Evolutionary conservation across 116 monocot species (phyloP), one percentile per base, ranked within the genome.

Genomic region (Posidonia oceanica): DNA sequence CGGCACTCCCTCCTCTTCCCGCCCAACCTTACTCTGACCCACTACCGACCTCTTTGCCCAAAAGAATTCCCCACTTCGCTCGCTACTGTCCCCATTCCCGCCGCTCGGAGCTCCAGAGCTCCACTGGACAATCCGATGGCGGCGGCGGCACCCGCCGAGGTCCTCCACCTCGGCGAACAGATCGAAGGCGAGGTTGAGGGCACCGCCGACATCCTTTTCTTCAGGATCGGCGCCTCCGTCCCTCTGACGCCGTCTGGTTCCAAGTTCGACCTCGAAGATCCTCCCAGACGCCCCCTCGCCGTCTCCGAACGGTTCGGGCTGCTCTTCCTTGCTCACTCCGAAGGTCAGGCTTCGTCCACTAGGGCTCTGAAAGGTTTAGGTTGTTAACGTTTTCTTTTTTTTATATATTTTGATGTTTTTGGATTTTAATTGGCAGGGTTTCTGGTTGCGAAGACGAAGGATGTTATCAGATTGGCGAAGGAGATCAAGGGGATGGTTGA

Each of bases 201-300:
- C 64, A 81, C 84, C 65, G 39, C 53, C 14, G 96, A 96, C 74
- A 80, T 83, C 74, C 79, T 85, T 57, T 96, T 96, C 78, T 71
- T 63, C 67, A 82, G 81, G 54, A 76, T 91, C 70, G 96, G 96
- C 39, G 83, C 86, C 5, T 65, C 96, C 54, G 78, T 91, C 58
- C 88, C 84, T 36, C 71, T 95, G 36, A 81, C 60, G 39, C 75
- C 84, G 36, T 20, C 73, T 16, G 68, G 66, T 16, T 81, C 83
- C 52, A 6, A 39, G 16, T 91, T 84, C 80, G 91, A 88, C 52
- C 81, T 85, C 54, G 53, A 59, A 13, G 58, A 59, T 59, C 84
- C 91, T 17, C 95, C 95, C 15, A 65, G 41, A 11, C 77, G 73
- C 53, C 88, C 96, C 7, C 74, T 96, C 40, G 82, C 83, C 36